A percentile compares a stretch with the other conserved stretches of the same genome.
Evolutionary conservation across 1,139 yeast species (phyloP).

Genomic region (Pichia norvegensis): DNA sequence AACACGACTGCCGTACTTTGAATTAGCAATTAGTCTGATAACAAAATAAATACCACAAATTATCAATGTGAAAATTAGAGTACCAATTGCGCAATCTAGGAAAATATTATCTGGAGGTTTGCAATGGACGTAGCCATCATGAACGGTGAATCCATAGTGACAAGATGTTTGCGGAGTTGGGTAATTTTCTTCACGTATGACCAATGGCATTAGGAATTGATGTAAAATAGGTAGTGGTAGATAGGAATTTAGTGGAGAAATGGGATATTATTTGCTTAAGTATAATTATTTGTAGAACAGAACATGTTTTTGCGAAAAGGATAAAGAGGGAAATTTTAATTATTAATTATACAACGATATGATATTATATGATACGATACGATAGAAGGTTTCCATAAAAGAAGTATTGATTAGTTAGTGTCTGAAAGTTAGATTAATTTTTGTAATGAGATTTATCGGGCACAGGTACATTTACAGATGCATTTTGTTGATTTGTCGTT

Average conservation of each 20-base stretch:
- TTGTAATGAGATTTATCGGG: constrained; percentile 6
- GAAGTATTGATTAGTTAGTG: background rate
- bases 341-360: background rate
- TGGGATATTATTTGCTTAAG: background rate
- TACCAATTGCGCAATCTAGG: background rate
- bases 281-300: background rate
- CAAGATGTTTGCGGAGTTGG: background rate
- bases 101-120: background rate
- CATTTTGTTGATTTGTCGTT: constrained; percentile 8
- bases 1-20: background rate
- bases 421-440: background rate
- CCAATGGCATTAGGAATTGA: background rate
- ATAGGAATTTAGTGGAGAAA: too few relatives aligned
- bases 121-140: background rate
- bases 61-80: too few relatives aligned
- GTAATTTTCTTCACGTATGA: background rate
- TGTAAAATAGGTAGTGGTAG: too few relatives aligned
- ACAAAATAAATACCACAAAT: background rate
- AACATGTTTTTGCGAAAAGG: background rate
- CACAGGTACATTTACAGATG: constrained; percentile 4
- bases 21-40: background rate
- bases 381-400: background rate
- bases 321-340: background rate
- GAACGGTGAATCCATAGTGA: background rate
- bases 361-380: background rate